Evolutionary conservation across 169 alveolate species (phyloP), one percentile per base, ranked within the genome.

Genomic region (Toxoplasma gondii): DNA sequence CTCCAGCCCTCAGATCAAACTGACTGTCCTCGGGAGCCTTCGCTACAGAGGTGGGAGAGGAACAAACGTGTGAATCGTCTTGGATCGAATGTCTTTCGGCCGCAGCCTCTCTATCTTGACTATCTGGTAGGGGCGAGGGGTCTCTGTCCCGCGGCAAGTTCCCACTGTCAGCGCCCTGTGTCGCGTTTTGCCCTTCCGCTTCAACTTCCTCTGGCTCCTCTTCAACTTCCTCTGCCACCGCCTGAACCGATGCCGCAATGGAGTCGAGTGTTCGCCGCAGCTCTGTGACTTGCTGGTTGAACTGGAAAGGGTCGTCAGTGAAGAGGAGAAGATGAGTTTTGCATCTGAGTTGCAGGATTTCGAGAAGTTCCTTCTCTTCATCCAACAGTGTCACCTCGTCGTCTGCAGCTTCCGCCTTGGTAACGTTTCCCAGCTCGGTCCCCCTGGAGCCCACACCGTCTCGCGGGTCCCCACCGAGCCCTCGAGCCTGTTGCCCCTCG

Each of bases 221-320:
- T n/a, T 45, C 45, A 10, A n/a, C 91, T 86, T 12, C 91, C 38
- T 0, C 45, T 27, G 80, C 17, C 36, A 64, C 88, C 22, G 41
- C 91, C 69, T 49, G 36, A 12, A 44, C 88, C 0, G 34, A 29
- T 34, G 44, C 81, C 31, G 34, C 43, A 19, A 86, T 53, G 34
- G 81, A 78, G 43, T 53, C 92, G 27, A 49, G 27, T 54, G 80
- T 39, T n/a, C 41, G 70, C 82, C 87, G 88, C 81, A 91, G 81
- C 81, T 70, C 88, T 7, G 64, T 53, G 45, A 78, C 81, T 27
- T 81, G 88, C 82, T 43, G 88, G 44, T 44, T 49, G 43, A 70
- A 70, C 94, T 69, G 90, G 41, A 70, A 78, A 36, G 88, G 78
- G 38, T 88, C 92, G n/a, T 88, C 92, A 0, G 92, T 88, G 53